Conservation (phyloP, 805 yeast genomes). For the Candida suzukii region DNA sequence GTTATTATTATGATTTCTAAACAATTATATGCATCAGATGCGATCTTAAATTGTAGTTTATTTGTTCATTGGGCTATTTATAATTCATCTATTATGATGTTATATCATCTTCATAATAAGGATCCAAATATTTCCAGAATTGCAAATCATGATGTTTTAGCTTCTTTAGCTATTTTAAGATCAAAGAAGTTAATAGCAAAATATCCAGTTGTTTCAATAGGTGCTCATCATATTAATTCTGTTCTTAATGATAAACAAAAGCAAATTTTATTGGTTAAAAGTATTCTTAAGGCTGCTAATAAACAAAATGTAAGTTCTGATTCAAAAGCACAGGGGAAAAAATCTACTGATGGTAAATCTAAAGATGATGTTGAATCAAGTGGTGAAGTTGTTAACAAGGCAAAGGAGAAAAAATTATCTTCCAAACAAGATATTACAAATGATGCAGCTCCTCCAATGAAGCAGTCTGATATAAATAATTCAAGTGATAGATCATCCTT, state of each 20-base stretch:
- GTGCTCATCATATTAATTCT: constrained; percentile 31
- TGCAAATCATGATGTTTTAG: constrained; percentile 31
- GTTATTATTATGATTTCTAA: constrained; percentile 60
- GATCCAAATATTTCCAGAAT: constrained; percentile 29
- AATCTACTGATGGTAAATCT: no score
- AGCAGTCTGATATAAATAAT: no score
- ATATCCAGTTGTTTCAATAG: background rate
- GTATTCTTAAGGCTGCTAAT: constrained; percentile 8
- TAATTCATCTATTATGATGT: constrained; percentile 52
- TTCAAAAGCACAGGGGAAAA: no score
- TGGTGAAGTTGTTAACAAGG: no score
- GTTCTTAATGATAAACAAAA: constrained; percentile 36
- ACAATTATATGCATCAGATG: constrained; percentile 51
- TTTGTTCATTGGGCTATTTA: constrained; percentile 31
- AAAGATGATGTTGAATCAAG: no score
- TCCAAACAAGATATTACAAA: no score
- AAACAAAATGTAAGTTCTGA: background rate
- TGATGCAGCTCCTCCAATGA: no score
- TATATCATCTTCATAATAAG: constrained; percentile 44
- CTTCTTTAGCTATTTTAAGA: constrained; percentile 29
- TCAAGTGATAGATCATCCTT: no score
- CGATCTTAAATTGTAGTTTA: constrained; percentile 34
- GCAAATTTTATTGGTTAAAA: constrained; percentile 18
- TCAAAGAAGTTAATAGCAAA: background rate
- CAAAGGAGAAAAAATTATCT: no score